phyloP scores from a whole-genome alignment of 1,284 basidiomycete genomes.

The Grifola frondosa region DNA sequence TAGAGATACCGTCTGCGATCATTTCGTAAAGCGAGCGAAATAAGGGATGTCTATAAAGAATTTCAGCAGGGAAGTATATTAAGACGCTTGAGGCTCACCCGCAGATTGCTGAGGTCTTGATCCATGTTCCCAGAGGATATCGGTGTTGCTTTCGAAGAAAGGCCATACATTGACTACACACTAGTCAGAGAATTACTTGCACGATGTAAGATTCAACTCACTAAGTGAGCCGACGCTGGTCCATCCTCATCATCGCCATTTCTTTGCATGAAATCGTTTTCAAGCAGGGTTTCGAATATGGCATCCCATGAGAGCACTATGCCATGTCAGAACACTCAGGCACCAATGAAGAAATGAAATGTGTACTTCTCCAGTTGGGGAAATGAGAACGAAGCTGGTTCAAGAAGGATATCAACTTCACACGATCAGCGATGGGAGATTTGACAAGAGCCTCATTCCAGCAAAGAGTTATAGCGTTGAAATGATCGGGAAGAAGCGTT shows the following conservation, averaged over 20 bases:
- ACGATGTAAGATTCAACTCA: constrained; percentile 26
- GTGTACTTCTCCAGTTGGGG: constrained; percentile 58
- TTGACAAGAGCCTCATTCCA: constrained; percentile 62
- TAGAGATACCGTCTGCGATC: constrained; percentile 57
- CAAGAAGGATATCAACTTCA: constrained; percentile 58
- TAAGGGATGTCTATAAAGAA: constrained; percentile 45
- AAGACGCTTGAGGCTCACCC: constrained; percentile 35
- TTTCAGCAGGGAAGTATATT: background rate
- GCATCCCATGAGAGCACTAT: constrained; percentile 63
- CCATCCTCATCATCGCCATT: constrained; percentile 39
- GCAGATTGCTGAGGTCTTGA: constrained; percentile 46
- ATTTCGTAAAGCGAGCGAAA: constrained; percentile 63
- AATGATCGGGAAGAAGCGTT: constrained; percentile 60
- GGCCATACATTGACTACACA: constrained; percentile 46
- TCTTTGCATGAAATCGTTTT: constrained; percentile 49
- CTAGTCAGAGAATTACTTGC: background rate
- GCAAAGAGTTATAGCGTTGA: constrained; percentile 60
- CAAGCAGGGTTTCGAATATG: constrained; percentile 55
- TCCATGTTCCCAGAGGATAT: constrained; percentile 30
- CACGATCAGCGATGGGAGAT: constrained; percentile 54
- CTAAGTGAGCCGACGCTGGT: constrained; percentile 44
- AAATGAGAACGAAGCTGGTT: constrained; percentile 65
- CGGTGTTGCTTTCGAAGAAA: constrained; percentile 31
- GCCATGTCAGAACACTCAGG: constrained; percentile 1
- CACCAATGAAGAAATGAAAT: background rate